These are phyloP conservation scores for Trichothecium sympodiale DNA, from an alignment of 2,329 filamentous ascomycete genomes.

Conservation along the genomic window DNA sequence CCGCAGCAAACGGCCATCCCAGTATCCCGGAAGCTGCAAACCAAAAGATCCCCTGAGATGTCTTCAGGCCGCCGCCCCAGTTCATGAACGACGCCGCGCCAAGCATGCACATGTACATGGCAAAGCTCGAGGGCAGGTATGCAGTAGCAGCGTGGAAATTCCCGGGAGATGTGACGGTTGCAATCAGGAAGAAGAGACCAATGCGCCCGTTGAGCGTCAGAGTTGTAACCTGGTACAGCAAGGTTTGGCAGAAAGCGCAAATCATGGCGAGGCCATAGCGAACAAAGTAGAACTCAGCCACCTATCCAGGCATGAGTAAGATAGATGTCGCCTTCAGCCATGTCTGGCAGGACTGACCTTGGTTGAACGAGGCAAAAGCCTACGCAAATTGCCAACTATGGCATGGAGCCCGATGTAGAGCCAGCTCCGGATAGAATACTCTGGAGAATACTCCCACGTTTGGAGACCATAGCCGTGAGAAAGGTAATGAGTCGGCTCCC, in stretches of 20 bases:
- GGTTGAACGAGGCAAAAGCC: conserved; percentile 48
- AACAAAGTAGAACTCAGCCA: conserved; percentile 78
- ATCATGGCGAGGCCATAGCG: conserved; percentile 62
- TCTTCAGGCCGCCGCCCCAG: conserved; percentile 69
- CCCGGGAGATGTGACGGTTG: conserved; percentile 69
- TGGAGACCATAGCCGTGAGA: conserved; percentile 87
- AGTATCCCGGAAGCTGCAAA: conserved; percentile 77
- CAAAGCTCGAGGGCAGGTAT: conserved; percentile 87
- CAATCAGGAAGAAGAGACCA: conserved; percentile 72
- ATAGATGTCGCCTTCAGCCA: conserved; percentile 2
- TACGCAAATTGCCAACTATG: conserved; percentile 53
- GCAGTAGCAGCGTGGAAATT: conserved; percentile 87
- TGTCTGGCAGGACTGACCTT: conserved; percentile 30
- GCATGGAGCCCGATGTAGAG: conserved; percentile 77
- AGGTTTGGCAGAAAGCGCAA: conserved; percentile 73
- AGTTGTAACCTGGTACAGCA: conserved; percentile 69
- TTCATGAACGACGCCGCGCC: conserved; percentile 86
- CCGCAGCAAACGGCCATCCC: conserved; percentile 90
- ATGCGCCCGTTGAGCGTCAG: conserved; percentile 70
- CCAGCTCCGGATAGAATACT: conserved; percentile 93
- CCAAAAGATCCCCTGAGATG: conserved; percentile 77
- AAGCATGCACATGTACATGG: conserved; percentile 88
- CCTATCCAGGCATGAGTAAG: conserved; percentile 19
- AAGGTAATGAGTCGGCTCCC: conserved; percentile 93
- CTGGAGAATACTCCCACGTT: conserved; percentile 97